Base-by-base conservation (phyloP, 345 rosid species). In the Eucalyptus marginata region DNA sequence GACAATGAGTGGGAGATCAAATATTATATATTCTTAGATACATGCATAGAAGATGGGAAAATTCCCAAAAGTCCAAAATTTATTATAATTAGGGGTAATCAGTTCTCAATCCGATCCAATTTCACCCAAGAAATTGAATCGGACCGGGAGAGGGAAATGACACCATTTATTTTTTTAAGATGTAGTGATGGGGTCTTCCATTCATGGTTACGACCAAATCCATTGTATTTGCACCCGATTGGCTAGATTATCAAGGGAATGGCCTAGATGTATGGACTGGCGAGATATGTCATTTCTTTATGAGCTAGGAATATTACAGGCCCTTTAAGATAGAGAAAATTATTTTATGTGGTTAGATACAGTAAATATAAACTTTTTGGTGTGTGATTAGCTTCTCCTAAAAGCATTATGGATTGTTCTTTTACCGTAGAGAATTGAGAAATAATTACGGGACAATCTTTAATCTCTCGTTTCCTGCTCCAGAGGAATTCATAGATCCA, bases 31-130 rank as follows among this genome's bases (percentile, higher is more conserved):
- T 58, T 58, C 64, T 58, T 58, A 58, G 29, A 25, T 58, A 58
- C 13, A 58, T 27, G 27, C 64, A 10, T 24, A 58, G 24, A 54
- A 54, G 25, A 54, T 54, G 1, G 10, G 10, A 54, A 54, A 54
- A 54, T 20, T 54, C 24, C 58, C 58, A 54, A 54, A 54, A 54
- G 20, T 16, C 54, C 3, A 20, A 16, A 50, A 50, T 50, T 50
- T 50, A 16, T 50, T 50, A 16, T 2, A 50, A 50, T 1, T 16
- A 50, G 18, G 49, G 20, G 3, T 50, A 50, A 50, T 16, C 3
- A 50, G 0, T 50, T 50, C 7, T 7, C 8, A 50, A 50, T 50
- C 5, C 3, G 1, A 50, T 50, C 54, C 0, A 1, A 18, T 50
- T 50, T 8, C 54, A 50, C 17, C 52, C 52, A 50, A 50, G 20